Evolutionary conservation across 129 eudicot genomes (phyloP), one percentile per base, ranked within the genome.

Genomic region (Flaveria robusta): DNA sequence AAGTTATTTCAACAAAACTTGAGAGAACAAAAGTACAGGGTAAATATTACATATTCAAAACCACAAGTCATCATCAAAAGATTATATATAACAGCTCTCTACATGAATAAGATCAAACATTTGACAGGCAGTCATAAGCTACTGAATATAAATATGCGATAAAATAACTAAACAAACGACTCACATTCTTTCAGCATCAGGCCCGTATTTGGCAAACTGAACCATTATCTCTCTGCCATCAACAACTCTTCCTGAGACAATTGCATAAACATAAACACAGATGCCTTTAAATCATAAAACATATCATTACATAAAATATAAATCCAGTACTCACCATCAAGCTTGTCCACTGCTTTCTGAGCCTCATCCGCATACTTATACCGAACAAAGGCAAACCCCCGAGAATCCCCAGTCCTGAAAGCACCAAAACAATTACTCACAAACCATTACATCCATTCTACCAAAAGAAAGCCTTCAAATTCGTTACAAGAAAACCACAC

Each of bases 181-280:
- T 87, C 74, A 93, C 98, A 93, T 93, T 74, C 87, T 72, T 71
- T 90, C 98, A 74, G 97, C 97, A 88, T 88, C 92, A 27, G 96
- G 97, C 9, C 98, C 98, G 58, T 90, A 93, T 72, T 93, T 93
- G 15, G 98, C 98, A 65, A 93, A 88, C 52, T 93, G 97, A 78
- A 93, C 98, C 96, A 87, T 91, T 19, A 93, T 93, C 86, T 93
- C 98, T 81, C 97, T 78, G 3, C 98, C 98, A 85, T 93, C 98
- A 87, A 93, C 98, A 70, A 87, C 85, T 81, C 84, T 84, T 45
- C 98, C 98, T 93, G 73, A 4, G 12, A 42, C 11, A 42, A 7
- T 39, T 42, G 47, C 47, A 42, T 42, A 42, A 42, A 69, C n/a
- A 78, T 6, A 76, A 41, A 19, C 9, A 23, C 45, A n/a, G 0